Base-by-base conservation (phyloP, 75 land plant genomes). In the Pseudotsuga menziesii region DNA sequence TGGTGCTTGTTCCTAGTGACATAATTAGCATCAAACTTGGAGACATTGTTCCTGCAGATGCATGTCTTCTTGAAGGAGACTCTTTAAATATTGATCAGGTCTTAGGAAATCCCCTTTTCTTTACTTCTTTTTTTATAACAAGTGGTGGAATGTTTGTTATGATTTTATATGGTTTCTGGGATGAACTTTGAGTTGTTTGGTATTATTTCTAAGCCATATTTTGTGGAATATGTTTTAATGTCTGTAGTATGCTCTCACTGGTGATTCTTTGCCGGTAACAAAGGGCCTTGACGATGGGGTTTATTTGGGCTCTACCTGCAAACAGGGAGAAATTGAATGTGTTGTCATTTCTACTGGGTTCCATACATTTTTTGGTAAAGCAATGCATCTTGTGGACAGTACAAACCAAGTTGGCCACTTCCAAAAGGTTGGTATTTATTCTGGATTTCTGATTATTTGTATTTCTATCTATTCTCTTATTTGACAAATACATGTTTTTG, bases 41-140 rank as follows among this genome's bases (percentile, higher is more conserved):
- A n/a, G 98, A 95, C 72, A 95, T 95, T 57, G 73, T 95, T 80
- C 98, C 98, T 75, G 98, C 98, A 54, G 98, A 95, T 87, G 98
- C 96, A 32, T 92, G 98, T 60, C 94, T 95, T 32, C 89, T 95
- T 58, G 91, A 95, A 22, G 98, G 98, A 54, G 98, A 95, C 85
- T 91, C 98, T 0, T 73, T 95, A 73, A 95, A 93, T 67, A 95
- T 95, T 77, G 98, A 95, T 81, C 98, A 95, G 93, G 98, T 95
- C 19, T 29, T 16, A 26, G 8, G 35, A 16, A 27, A 73, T 26
- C 17, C 27, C 56, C 36, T 25, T 73, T 26, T 6, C 25, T 25
- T 55, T 23, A 55, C 35, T 8, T 23, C 22, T 54, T 22, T 20
- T 23, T 41, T 15, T 56, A 23, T 9, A 17, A 44, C 72, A n/a